Evolutionary conservation across 441 rosid genomes (phyloP).

Genomic region (Melastoma candidum): DNA sequence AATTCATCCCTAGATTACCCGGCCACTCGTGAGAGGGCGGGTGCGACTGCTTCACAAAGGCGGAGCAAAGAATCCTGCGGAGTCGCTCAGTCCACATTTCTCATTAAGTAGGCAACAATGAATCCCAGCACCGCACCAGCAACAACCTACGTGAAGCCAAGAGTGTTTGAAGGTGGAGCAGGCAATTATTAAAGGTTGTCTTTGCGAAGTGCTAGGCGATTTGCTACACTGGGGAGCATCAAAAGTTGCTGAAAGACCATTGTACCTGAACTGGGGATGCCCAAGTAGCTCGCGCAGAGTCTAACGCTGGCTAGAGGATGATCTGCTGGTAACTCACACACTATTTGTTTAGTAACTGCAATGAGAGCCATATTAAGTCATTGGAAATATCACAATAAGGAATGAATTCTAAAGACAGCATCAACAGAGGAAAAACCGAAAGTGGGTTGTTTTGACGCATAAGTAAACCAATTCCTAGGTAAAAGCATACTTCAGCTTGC

Average conservation of each 20-base stretch:
- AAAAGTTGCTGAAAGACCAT: slow-evolving; percentile 7
- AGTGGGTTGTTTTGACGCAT: background rate
- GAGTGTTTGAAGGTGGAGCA: background rate
- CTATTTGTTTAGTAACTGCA: slow-evolving; percentile 92
- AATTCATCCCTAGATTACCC: too few species aligned
- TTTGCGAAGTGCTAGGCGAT: background rate
- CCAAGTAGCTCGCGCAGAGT: slow-evolving; percentile 92
- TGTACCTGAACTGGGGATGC: slow-evolving; percentile 87
- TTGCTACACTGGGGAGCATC: background rate
- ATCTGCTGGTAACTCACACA: slow-evolving; percentile 95
- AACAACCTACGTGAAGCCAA: slow-evolving; percentile 47
- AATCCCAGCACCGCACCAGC: slow-evolving; percentile 73
- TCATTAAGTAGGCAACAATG: slow-evolving; percentile 63
- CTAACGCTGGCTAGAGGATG: slow-evolving; percentile 74
- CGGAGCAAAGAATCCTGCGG: background rate
- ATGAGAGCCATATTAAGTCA: slow-evolving; percentile 8
- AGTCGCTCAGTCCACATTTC: slow-evolving; percentile 35
- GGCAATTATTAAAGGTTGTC: background rate
- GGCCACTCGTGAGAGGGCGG: too few species aligned
- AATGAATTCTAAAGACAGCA: background rate
- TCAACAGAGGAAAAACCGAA: background rate
- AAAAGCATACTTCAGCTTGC: slow-evolving; percentile 82
- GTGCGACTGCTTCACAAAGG: background rate
- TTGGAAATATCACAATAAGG: background rate
- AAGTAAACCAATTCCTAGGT: slow-evolving; percentile 1